Conservation (phyloP, 2,329 filamentous ascomycete species). For the Fusarium verrucosum region DNA sequence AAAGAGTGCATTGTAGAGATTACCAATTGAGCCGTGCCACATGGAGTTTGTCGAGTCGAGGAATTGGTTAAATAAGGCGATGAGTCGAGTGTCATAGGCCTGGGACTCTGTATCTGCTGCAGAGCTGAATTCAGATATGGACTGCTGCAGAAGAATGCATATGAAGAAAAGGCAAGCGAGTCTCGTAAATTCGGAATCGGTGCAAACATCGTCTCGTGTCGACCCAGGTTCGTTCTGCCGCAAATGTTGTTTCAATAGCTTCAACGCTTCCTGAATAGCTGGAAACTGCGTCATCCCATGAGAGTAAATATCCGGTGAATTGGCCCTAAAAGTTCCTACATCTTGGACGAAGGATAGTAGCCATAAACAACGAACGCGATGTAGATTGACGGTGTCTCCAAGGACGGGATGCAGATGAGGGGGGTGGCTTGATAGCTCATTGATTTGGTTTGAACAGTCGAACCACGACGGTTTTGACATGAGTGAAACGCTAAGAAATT, state of each 20-base stretch:
- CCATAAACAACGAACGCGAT: conserved; percentile 1
- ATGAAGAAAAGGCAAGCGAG: conserved; percentile 1
- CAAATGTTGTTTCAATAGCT: neutral
- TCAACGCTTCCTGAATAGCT: conserved; percentile 1
- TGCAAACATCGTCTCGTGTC: neutral
- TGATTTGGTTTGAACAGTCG: conserved; percentile 14
- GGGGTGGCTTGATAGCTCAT: neutral
- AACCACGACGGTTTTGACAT: conserved; percentile 10
- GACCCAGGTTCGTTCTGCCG: neutral
- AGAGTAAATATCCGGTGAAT: neutral
- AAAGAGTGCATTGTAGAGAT: neutral
- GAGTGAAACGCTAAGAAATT: neutral
- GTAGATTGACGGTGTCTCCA: neutral
- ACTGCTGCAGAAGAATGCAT: neutral
- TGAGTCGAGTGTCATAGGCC: neutral
- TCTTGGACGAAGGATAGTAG: conserved; percentile 5
- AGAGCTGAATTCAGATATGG: neutral
- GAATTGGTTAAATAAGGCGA: neutral
- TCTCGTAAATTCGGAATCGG: neutral
- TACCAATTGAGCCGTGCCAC: neutral
- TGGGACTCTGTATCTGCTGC: neutral
- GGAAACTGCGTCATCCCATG: neutral
- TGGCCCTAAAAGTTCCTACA: neutral
- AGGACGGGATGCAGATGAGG: neutral
- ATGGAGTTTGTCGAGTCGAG: neutral